Percentiles rank a stretch among this genome's conserved stretches.
phyloP scores from a whole-genome alignment of 805 yeast species.

The Cyberlindnera suaveolens region DNA sequence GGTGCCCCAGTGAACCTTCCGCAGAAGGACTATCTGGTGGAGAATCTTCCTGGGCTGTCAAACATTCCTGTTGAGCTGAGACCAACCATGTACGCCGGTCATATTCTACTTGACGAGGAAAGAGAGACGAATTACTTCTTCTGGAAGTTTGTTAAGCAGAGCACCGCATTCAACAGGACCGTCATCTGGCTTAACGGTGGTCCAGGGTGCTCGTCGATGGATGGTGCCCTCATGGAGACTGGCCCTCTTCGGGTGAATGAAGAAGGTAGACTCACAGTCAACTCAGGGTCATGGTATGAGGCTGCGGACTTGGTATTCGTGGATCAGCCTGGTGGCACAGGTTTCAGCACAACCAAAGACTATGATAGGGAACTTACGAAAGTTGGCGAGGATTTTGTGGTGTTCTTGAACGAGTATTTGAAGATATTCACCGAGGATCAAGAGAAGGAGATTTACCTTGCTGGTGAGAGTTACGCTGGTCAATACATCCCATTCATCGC shows the following conservation, averaged over 20 bases:
- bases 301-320: conserved; percentile 74
- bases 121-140: conserved; percentile 22
- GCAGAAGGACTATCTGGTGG: conserved; percentile 12
- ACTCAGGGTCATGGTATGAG: conserved; percentile 80
- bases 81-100: conserved; percentile 43
- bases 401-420: conserved; percentile 62
- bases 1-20: conserved; percentile 15
- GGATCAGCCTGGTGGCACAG: conserved; percentile 95
- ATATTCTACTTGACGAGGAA: conserved; percentile 16
- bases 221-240: conserved; percentile 87
- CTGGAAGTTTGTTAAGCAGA: conserved; percentile 22
- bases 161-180: conserved; percentile 31
- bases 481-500: conserved; percentile 92
- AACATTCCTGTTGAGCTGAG: conserved; percentile 15
- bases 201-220: conserved; percentile 98
- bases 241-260: conserved; percentile 74
- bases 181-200: conserved; percentile 96
- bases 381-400: conserved; percentile 56
- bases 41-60: conserved; percentile 17
- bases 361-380: conserved; percentile 49
- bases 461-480: conserved; percentile 97
- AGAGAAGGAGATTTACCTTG: conserved; percentile 60
- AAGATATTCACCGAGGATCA: conserved; percentile 67
- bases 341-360: conserved; percentile 62
- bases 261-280: conserved; percentile 41